These are phyloP conservation scores for Cryphonectria naterciae DNA, from an alignment of 2,329 filamentous ascomycete species.

Conservation along the genomic window DNA sequence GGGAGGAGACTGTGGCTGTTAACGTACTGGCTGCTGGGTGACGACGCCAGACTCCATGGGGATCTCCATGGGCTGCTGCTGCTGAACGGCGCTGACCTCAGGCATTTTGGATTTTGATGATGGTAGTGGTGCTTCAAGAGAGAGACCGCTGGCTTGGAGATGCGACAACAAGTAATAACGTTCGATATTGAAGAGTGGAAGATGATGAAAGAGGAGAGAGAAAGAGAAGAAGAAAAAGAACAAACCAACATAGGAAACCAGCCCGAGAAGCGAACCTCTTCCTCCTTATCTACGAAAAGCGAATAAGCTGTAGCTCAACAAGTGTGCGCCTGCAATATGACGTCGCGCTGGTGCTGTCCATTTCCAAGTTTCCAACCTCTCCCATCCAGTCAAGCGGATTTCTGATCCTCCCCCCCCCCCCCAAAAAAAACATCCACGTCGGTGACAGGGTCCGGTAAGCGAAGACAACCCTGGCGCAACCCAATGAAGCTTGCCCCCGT, in stretches of 20 bases:
- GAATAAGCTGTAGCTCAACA: too few relatives aligned
- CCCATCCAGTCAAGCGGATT: background rate
- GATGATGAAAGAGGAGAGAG: background rate
- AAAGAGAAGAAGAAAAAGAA: background rate
- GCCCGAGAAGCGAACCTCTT: background rate
- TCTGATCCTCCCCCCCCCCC: background rate
- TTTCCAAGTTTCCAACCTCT: background rate
- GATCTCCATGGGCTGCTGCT: conserved; percentile 33
- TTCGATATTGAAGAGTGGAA: background rate
- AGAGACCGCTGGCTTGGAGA: background rate
- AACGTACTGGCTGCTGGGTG: conserved; percentile 39
- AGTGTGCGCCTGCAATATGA: background rate
- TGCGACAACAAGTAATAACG: too few relatives aligned
- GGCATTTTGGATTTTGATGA: conserved; percentile 34
- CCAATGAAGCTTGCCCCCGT: background rate
- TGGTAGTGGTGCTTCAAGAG: background rate
- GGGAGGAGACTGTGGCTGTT: background rate
- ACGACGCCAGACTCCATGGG: conserved; percentile 38
- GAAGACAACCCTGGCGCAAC: background rate
- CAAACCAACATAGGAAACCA: too few relatives aligned
- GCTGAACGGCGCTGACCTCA: conserved; percentile 33
- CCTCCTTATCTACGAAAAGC: background rate
- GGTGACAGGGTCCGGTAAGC: background rate
- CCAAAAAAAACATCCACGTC: background rate
- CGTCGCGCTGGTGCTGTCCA: background rate